phyloP scores from a whole-genome alignment of 2,329 filamentous ascomycete genomes.

The Colletotrichum plurivorum region DNA sequence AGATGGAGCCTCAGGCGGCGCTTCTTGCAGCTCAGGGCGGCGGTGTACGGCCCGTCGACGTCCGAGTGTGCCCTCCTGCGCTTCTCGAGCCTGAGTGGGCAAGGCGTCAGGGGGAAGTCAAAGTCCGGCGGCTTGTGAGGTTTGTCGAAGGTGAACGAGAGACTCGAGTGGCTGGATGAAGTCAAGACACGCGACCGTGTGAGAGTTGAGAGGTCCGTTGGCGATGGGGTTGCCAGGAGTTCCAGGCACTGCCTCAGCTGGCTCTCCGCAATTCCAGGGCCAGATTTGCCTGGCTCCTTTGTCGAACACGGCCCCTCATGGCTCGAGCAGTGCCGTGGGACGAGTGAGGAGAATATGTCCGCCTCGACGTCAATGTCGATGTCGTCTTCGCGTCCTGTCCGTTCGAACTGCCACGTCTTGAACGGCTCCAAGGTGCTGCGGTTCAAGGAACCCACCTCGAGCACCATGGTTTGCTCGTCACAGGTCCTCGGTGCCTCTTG shows the following conservation, averaged over 20 bases:
- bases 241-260: background rate
- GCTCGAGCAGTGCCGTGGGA: constrained; percentile 6
- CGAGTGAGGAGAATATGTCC: constrained; percentile 21
- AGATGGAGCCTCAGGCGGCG: constrained; percentile 73
- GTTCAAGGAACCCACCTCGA: constrained; percentile 35
- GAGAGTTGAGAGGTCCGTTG: background rate
- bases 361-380: constrained; percentile 6
- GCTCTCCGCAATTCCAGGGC: background rate
- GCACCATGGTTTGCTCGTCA: constrained; percentile 27
- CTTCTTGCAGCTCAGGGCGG: constrained; percentile 73
- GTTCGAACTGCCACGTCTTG: constrained; percentile 22
- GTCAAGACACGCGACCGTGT: background rate
- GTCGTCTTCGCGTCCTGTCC: constrained; percentile 4
- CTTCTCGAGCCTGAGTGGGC: constrained; percentile 19
- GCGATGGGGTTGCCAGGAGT: background rate
- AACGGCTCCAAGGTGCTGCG: constrained; percentile 30
- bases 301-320: constrained; percentile 6
- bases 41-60: constrained; percentile 70
- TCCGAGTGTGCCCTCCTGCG: constrained; percentile 64
- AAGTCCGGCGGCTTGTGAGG: constrained; percentile 10
- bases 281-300: background rate
- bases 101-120: constrained; percentile 12
- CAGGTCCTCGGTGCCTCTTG: background rate
- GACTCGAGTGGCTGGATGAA: background rate
- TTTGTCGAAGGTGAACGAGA: background rate